These are phyloP conservation scores for Rhynchospora breviuscula DNA, from an alignment of 176 grass and related monocot species.

Conservation along the genomic window DNA sequence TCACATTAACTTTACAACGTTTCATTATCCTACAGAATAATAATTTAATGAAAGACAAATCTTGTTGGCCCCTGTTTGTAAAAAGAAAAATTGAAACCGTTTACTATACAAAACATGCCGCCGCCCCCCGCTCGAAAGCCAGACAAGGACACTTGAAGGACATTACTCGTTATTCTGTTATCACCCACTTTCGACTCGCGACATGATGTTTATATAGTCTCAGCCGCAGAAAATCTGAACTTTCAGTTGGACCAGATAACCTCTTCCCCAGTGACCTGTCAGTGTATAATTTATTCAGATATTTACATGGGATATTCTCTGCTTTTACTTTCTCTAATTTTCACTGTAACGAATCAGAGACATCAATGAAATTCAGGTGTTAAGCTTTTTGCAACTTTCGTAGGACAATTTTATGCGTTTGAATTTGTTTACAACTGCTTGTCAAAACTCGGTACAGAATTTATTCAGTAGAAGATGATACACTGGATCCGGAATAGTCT, in stretches of 20 bases:
- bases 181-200: background rate
- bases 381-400: too few relatives aligned
- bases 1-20: background rate
- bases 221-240: background rate
- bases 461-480: background rate
- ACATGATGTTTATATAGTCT: background rate
- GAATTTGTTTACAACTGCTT: background rate
- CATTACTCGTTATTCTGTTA: too few relatives aligned
- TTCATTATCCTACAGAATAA: background rate
- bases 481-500: background rate
- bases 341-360: background rate
- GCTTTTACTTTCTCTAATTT: background rate
- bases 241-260: background rate
- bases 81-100: background rate
- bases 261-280: background rate
- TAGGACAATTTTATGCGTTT: too few relatives aligned
- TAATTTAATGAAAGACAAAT: background rate
- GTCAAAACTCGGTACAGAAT: background rate
- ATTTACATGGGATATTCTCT: background rate
- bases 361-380: background rate
- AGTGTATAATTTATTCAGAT: too few relatives aligned
- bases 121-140: background rate
- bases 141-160: background rate
- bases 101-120: background rate
- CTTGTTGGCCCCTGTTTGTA: background rate